Evolutionary conservation across 352 stramenopile species (phyloP).

Genomic region (Globisporangium paddicum): DNA sequence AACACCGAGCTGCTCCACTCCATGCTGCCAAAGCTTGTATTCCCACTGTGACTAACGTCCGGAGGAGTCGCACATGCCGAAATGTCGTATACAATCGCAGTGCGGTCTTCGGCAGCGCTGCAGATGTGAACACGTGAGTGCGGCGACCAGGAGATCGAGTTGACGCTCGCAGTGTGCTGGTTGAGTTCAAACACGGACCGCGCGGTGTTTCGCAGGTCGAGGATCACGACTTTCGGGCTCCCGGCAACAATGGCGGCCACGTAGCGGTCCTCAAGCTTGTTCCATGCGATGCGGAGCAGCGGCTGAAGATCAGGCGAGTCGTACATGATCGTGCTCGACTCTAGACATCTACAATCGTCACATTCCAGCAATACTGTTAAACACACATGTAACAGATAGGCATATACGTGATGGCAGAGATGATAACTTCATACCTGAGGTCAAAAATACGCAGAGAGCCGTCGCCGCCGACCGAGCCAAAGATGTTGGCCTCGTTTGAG

Average conservation of each 20-base stretch:
- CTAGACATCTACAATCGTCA: conserved; percentile 42
- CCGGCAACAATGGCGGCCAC: conserved; percentile 94
- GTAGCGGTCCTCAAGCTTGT: conserved; percentile 97
- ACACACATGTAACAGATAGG: background rate
- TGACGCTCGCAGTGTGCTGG: conserved; percentile 90
- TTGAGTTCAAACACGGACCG: conserved; percentile 90
- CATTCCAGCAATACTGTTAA: background rate
- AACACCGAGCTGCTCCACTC: conserved; percentile 41
- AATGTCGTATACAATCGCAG: conserved; percentile 96
- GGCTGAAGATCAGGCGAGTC: conserved; percentile 86
- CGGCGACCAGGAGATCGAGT: conserved; percentile 96
- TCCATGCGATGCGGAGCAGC: conserved; percentile 95
- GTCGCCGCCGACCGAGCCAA: conserved; percentile 96
- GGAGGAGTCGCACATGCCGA: conserved; percentile 27
- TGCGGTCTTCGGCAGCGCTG: conserved; percentile 93
- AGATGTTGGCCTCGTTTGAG: conserved; percentile 91
- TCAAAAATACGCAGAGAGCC: conserved; percentile 97
- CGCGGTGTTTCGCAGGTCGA: conserved; percentile 94
- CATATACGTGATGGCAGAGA: background rate
- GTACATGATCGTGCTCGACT: conserved; percentile 97
- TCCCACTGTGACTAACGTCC: conserved; percentile 16
- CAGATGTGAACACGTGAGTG: conserved; percentile 93
- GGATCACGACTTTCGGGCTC: conserved; percentile 89
- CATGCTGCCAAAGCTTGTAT: conserved; percentile 17
- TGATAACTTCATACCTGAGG: conserved; percentile 77